Base-by-base conservation (phyloP, 495 filamentous ascomycete species). In the Podospora tetraspora region DNA sequence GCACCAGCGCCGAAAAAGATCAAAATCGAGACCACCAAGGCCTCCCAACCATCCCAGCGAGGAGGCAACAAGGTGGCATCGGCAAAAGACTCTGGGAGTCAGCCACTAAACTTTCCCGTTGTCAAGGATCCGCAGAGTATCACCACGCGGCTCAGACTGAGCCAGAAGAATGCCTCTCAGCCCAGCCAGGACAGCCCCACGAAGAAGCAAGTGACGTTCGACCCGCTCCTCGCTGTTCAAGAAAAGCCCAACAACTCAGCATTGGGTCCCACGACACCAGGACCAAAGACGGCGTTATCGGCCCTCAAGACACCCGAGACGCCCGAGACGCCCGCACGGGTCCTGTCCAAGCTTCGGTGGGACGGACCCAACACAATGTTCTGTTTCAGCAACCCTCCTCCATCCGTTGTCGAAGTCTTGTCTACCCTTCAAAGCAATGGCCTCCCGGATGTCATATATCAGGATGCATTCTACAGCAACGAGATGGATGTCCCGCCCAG, bases 381-480 rank as follows among this genome's bases (percentile, higher is more conserved):
- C 37, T 10, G 73, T 13, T 61, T 80, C 24, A 61, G 72, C 27
- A 73, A 74, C 25, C 52, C 63, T 12, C 79, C 84, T 22, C 84
- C 84, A 0, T 76, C 79, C 7, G 62, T 24, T 3, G 62, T 70
- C 58, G 81, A 80, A 52, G 77, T 85, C 1, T 61, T 75, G 9
- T 80, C 78, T n/a, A 82, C 79, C 13, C 79, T 85, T 78, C 70
- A 79, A 59, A 74, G 62, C 30, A 77, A 72, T 70, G 78, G 71
- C 72, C 73, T 81, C 6, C 83, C 83, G 1, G 71, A 69, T 58
- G 82, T 91, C 24, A 84, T 97, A 60, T 96, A 97, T 70, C 91
- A 92, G 74, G 90, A 93, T 73, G 88, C 94, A 19, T 93, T 89
- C 72, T 98, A 97, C 73, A 91, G 92, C 69, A 82, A 92, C n/a